Conservation (phyloP, 345 rosid genomes). For the Odontarrhena argentea region DNA sequence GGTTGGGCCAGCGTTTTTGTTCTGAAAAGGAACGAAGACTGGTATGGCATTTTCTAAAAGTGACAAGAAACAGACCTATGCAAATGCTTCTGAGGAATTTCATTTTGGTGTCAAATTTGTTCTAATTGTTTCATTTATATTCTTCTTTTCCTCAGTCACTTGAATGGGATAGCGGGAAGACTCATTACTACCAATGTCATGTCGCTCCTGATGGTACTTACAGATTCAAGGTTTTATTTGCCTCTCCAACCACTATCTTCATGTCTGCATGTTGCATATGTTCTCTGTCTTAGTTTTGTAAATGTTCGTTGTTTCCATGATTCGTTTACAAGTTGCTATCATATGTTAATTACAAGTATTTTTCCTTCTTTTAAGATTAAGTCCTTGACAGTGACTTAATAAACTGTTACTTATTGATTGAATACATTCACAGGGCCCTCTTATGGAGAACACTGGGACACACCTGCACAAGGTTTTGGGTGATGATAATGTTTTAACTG, state of each 20-base stretch:
- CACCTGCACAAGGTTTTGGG: conserved; percentile 72
- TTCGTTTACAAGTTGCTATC: no score
- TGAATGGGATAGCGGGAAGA: conserved; percentile 56
- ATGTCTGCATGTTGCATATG: no score
- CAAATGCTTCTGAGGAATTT: neutral
- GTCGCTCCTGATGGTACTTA: conserved; percentile 47
- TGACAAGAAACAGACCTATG: no score
- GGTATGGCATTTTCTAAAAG: no score
- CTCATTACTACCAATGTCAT: conserved; percentile 59
- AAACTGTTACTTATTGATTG: conserved; percentile 21
- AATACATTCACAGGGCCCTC: conserved; percentile 61
- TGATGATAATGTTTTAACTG: conserved; percentile 77
- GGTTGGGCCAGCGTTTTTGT: no score
- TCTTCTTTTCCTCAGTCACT: conserved; percentile 43
- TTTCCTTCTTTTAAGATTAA: no score
- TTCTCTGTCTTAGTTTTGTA: neutral
- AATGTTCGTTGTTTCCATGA: no score
- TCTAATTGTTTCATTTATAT: neutral
- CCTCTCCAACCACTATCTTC: neutral
- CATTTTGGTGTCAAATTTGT: no score
- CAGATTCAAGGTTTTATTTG: conserved; percentile 53
- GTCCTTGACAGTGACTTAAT: no score
- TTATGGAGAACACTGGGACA: conserved; percentile 43
- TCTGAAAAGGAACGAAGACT: no score
- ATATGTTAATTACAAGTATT: no score